Evolutionary conservation across 2,329 filamentous ascomycete genomes (phyloP).

Genomic region (Parasarocladium wereldwijsianum): DNA sequence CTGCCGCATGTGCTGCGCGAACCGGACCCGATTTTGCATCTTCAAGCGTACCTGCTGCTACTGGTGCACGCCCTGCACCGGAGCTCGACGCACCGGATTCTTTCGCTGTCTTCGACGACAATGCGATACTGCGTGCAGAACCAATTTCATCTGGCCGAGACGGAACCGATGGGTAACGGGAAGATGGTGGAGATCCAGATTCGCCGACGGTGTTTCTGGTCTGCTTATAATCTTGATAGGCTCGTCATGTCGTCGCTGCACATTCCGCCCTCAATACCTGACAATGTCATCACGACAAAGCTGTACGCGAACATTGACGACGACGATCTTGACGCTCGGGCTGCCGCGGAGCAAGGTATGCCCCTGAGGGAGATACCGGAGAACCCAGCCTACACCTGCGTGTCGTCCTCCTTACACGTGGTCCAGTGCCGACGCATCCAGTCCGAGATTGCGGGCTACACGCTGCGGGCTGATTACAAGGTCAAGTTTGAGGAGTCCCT

Average conservation of each 20-base stretch:
- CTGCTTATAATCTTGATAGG: constrained; percentile 14
- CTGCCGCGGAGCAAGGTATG: constrained; percentile 4
- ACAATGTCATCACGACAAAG: constrained; percentile 13
- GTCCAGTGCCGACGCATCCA: constrained; percentile 14
- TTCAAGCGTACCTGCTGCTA: constrained; percentile 11
- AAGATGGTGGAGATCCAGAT: constrained; percentile 9
- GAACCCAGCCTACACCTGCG: constrained; percentile 8
- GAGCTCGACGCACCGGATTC: constrained; percentile 13
- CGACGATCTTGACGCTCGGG: constrained; percentile 7
- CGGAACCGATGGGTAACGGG: constrained; percentile 7
- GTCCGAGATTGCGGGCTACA: constrained; percentile 13
- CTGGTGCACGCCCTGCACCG: constrained; percentile 13
- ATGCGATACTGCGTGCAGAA: constrained; percentile 14
- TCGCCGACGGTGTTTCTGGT: constrained; percentile 16
- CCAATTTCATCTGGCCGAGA: constrained; percentile 12
- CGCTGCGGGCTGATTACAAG: constrained; percentile 11
- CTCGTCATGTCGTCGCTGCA: constrained; percentile 13
- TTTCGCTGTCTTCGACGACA: constrained; percentile 11
- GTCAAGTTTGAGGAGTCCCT: constrained; percentile 9
- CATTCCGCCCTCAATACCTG: constrained; percentile 12
- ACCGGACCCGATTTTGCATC: constrained; percentile 8
- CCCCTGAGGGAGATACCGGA: constrained; percentile 6
- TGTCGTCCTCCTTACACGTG: constrained; percentile 14
- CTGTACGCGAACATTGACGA: constrained; percentile 14
- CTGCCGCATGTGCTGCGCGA: constrained; percentile 9